Base-by-base conservation (phyloP, 495 filamentous ascomycete species). In the Cladorrhinum samala region DNA sequence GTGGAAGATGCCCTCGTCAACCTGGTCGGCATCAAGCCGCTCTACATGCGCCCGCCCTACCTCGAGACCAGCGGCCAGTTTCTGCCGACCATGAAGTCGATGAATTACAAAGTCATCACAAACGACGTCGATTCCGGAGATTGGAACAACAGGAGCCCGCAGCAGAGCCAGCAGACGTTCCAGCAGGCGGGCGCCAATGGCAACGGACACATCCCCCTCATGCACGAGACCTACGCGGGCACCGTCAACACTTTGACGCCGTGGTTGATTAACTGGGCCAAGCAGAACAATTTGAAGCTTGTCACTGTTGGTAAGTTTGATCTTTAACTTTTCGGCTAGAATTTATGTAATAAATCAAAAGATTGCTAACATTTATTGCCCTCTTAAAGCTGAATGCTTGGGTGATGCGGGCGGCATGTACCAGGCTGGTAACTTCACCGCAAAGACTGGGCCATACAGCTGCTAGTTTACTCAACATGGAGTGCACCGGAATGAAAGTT, bases 21-120 rank as follows among this genome's bases (percentile, higher is more conserved):
- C 63, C 70, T 80, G 49, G 67, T 80, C 57, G 77, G 76, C 42
- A 61, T 65, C 48, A 78, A 78, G 62, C 76, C 77, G 14, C 68
- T 71, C 13, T 80, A 79, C 68, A 67, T 80, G 71, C 76, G 77
- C 0, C 76, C 77, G 2, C 77, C 77, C 1, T 76, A 76, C 58
- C 75, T 79, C 41, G 71, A 71, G 37, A 77, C 75, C 9, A 65
- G 74, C 53, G 75, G 72, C 3, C 59, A 64, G 40, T 64, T 78
- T 45, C 58, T 76, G 39, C 57, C 57, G 19, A 66, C 65, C 30
- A 72, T 80, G 71, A 66, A 66, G 59, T 54, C 64, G 38, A 64
- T 80, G 55, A 71, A 71, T 57, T 79, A 78, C 67, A 70, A 72
- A 52, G 76, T 81, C 58, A 73, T 81, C 66, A 78, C 68, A n/a